Base-by-base conservation (phyloP, 176 grass and related monocot genomes). In the Areca catechu region DNA sequence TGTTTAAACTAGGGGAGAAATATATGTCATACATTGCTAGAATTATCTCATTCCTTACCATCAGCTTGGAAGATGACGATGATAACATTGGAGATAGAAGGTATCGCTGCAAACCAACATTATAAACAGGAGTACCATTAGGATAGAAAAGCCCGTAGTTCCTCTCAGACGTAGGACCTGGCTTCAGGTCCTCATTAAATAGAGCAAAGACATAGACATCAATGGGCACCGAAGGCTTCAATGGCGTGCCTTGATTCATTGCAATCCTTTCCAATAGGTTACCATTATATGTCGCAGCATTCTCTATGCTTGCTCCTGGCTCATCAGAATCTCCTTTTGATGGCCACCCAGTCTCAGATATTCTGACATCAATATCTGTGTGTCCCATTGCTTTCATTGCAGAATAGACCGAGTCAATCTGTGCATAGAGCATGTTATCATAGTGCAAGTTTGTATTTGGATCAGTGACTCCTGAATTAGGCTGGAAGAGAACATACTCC, bases 341-440 rank as follows among this genome's bases (percentile, higher is more conserved):
- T 25, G 89, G 89, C 89, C 89, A 95, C 57, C 89, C 89, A 1
- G 89, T 95, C 79, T 95, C 89, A 5, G 89, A 95, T 48, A 95
- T 66, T 71, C 23, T 49, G 19, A 95, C 68, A 28, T n/a, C 58
- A 29, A 95, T 58, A 73, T 88, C 77, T 4, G 77, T 58, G 77
- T 95, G 89, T 0, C 89, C 89, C 80, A 88, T 85, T 20, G 17
- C 71, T 75, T 81, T 78, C 89, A 95, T 95, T 14, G 89, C 89
- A n/a, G 80, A 34, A 79, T 95, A 95, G 61, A 95, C 89, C 24
- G 89, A 79, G 73, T 95, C 89, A 50, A 95, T 85, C 76, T 95
- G 84, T 59, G 89, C 89, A 62, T 95, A 89, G 37, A 95, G 76
- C 84, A 95, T 88, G 71, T 95, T 95, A 71, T 95, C 89, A 50